These are phyloP conservation scores for Nematodospora anomalae DNA, from an alignment of 1,139 yeast genomes.

Conservation along the genomic window DNA sequence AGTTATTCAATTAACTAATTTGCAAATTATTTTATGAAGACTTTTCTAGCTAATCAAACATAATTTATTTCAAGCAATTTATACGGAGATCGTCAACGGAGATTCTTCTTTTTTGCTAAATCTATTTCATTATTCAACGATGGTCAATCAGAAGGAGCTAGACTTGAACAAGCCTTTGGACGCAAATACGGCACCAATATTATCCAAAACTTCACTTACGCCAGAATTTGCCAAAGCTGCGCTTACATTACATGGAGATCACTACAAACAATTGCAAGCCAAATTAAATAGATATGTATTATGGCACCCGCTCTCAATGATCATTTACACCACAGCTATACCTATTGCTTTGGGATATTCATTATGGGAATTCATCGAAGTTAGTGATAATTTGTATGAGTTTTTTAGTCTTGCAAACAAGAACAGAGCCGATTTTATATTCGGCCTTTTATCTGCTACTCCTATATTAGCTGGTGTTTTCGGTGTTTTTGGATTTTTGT, in stretches of 20 bases:
- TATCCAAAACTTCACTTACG: constrained; percentile 42
- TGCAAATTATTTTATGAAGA: no score
- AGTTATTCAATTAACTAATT: no score
- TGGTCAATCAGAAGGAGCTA: constrained; percentile 46
- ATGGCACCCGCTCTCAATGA: constrained; percentile 45
- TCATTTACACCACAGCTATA: constrained; percentile 24
- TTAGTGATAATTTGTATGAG: constrained; percentile 39
- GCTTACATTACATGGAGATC: constrained; percentile 62
- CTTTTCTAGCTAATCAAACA: no score
- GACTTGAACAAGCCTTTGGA: constrained; percentile 57
- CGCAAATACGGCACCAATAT: constrained; percentile 47
- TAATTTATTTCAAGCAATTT: no score
- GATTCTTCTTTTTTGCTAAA: not conserved
- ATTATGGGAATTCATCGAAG: constrained; percentile 36
- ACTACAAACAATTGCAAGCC: constrained; percentile 57
- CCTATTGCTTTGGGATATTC: constrained; percentile 21
- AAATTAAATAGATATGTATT: constrained; percentile 48
- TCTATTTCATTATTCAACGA: constrained; percentile 9
- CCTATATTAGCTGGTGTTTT: constrained; percentile 25
- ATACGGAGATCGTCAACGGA: not conserved
- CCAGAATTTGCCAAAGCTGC: constrained; percentile 64
- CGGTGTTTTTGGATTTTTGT: constrained; percentile 28
- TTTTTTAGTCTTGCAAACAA: constrained; percentile 22
- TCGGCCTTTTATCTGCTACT: constrained; percentile 26
- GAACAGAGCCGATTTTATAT: constrained; percentile 27